Base-by-base conservation (phyloP, 495 filamentous ascomycete species). In the Chaetomium fimeti region DNA sequence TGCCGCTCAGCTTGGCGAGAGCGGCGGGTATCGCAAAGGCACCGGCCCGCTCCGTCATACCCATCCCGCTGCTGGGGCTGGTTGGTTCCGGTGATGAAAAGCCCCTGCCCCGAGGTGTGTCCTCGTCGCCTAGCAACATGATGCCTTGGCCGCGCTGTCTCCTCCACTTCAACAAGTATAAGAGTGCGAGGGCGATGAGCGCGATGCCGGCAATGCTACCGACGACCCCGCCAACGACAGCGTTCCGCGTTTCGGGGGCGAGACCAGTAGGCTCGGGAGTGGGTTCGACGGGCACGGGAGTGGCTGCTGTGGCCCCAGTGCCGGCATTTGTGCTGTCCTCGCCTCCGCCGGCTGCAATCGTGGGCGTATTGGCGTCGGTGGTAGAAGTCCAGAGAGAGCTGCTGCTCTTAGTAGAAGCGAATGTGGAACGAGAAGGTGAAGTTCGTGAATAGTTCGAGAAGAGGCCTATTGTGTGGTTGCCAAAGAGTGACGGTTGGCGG, bases 161-260 rank as follows among this genome's bases (percentile, higher is more conserved):
- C 73, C 77, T 83, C 76, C 87, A 87, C 62, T 82, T 79, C 20
- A 88, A 68, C 47, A 87, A 58, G 65, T 79, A 78, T 47, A 89
- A 77, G 0, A 85, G 68, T 49, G 87, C 57, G 13, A 88, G 64
- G 9, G 88, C 65, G 53, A 89, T 65, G 36, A 89, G 66, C 11
- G 86, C 83, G 13, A 88, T 73, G 20, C 86, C 88, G 49, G 88
- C 86, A 45, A 89, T 75, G 43, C 85, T 83, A 25, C 88, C 88
- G 9, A 90, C 77, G 13, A 91, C 85, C 29, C 88, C 84, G 20
- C 88, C 88, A 8, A 88, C 84, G 25, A 90, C 72, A 48, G 76
- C 75, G 52, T 70, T 72, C 48, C 70, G 69, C 36, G 70, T 65
- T 36, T 68, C 72, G 13, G 72, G 72, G n/a, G 73, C 60, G 16